Conservation (phyloP, 2,329 filamentous ascomycete genomes). For the Sporothrix dimorphospora region DNA sequence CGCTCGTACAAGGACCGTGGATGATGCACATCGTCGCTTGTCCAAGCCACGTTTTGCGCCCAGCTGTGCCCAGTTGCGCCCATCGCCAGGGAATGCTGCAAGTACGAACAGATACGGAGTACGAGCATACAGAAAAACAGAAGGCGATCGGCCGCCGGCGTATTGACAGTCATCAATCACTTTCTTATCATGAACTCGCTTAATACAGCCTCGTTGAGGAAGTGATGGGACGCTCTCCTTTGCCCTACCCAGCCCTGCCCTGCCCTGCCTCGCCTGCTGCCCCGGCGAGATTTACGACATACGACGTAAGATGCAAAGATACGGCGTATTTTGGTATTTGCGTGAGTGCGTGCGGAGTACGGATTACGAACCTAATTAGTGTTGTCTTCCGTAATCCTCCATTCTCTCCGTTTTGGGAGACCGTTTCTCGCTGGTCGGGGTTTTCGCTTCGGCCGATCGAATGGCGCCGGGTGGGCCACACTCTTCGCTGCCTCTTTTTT, state of each 20-base stretch:
- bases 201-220: conserved; percentile 21
- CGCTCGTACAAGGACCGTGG: not conserved
- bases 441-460: conserved; percentile 17
- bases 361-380: not conserved
- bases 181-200: not conserved
- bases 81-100: no score
- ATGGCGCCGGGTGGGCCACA: not conserved
- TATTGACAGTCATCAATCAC: conserved; percentile 8
- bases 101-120: no score
- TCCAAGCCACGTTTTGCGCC: conserved; percentile 11
- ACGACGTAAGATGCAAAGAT: not conserved
- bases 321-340: not conserved
- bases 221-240: not conserved
- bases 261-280: conserved; percentile 1
- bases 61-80: not conserved
- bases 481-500: not conserved
- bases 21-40: not conserved
- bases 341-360: not conserved
- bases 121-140: not conserved
- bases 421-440: conserved; percentile 16
- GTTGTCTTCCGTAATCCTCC: not conserved
- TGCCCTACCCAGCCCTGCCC: not conserved
- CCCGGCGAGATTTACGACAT: conserved; percentile 9
- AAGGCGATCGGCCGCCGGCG: not conserved
- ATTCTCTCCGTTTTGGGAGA: conserved; percentile 8